A percentile compares a stretch with the other conserved stretches of the same genome.
Conservation (phyloP, 176 grass and related monocot species). For the Calamus simplicifolius region DNA sequence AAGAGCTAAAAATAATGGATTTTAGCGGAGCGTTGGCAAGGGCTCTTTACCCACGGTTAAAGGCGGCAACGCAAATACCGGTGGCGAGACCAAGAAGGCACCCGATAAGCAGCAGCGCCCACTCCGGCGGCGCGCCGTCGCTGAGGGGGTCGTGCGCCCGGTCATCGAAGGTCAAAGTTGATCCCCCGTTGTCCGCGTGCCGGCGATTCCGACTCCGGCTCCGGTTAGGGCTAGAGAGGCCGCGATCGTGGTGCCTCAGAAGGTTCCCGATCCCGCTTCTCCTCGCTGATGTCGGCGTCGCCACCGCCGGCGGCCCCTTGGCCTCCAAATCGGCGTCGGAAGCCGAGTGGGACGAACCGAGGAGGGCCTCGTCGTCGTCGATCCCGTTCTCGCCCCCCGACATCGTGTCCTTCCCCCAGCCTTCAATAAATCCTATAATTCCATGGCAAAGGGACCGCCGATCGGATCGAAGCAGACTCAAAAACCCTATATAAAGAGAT, state of each 20-base stretch:
- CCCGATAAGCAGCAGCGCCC: conserved; percentile 86
- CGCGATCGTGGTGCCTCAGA: conserved; percentile 70
- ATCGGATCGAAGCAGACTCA: too few relatives aligned
- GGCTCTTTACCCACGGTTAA: conserved; percentile 69
- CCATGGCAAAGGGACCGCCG: background rate
- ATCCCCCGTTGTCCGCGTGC: conserved; percentile 7
- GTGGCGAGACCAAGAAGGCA: conserved; percentile 93
- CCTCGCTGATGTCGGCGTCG: conserved; percentile 27
- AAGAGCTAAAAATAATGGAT: background rate
- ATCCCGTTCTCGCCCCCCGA: conserved; percentile 51
- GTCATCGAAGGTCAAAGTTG: conserved; percentile 23
- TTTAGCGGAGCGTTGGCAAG: background rate
- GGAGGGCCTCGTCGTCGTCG: conserved; percentile 30
- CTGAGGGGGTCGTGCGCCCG: conserved; percentile 47
- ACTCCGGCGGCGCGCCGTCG: conserved; percentile 93
- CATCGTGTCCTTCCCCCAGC: conserved; percentile 21
- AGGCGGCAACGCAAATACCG: conserved; percentile 77
- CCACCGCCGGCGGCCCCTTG: background rate
- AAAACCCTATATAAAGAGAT: background rate
- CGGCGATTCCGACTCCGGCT: conserved; percentile 41
- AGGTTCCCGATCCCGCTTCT: conserved; percentile 50
- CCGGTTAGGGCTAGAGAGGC: conserved; percentile 16
- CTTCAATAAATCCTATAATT: conserved; percentile 7
- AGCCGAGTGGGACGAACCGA: conserved; percentile 35
- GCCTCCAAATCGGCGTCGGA: conserved; percentile 25